These are phyloP conservation scores for Heliamphora pulchella DNA, from an alignment of 179 eudicot species.

Conservation along the genomic window DNA sequence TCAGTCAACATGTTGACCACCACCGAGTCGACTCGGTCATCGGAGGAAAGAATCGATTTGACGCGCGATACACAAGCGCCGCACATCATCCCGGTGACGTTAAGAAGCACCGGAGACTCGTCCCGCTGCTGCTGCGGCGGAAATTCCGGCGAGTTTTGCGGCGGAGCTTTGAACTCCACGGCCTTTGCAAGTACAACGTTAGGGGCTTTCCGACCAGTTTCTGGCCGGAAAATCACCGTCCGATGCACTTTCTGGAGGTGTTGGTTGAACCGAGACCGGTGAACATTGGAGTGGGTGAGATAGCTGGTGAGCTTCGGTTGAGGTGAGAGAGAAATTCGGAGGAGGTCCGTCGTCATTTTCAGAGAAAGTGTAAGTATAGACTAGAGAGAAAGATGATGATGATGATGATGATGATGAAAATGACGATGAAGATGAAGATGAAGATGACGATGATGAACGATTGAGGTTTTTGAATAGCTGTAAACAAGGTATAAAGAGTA, in stretches of 20 bases:
- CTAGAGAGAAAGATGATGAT: not conserved
- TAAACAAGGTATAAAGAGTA: no score
- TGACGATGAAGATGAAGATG: not conserved
- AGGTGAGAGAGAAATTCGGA: slow-evolving; percentile 34
- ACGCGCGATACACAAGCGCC: slow-evolving; percentile 83
- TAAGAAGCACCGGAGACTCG: slow-evolving; percentile 49
- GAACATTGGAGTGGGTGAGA: slow-evolving; percentile 9
- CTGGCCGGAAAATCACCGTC: not conserved
- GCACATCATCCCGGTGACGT: slow-evolving; percentile 93
- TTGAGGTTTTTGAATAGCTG: not conserved
- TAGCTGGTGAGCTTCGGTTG: slow-evolving; percentile 19
- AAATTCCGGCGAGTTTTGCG: not conserved
- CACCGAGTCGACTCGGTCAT: slow-evolving; percentile 75
- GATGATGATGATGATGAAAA: no score
- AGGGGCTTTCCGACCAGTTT: not conserved
- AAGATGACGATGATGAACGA: not conserved
- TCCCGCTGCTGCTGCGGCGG: not conserved
- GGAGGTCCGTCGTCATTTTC: slow-evolving; percentile 32
- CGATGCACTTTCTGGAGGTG: slow-evolving; percentile 21
- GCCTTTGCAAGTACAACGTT: slow-evolving; percentile 26
- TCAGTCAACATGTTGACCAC: slow-evolving; percentile 93
- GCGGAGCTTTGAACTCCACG: slow-evolving; percentile 29
- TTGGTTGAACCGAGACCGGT: slow-evolving; percentile 15
- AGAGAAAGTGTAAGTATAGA: slow-evolving; percentile 4
- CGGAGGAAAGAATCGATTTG: slow-evolving; percentile 51